phyloP scores from a whole-genome alignment of 768 basidiomycete species.

The Omphalotus guepiniiformis region DNA sequence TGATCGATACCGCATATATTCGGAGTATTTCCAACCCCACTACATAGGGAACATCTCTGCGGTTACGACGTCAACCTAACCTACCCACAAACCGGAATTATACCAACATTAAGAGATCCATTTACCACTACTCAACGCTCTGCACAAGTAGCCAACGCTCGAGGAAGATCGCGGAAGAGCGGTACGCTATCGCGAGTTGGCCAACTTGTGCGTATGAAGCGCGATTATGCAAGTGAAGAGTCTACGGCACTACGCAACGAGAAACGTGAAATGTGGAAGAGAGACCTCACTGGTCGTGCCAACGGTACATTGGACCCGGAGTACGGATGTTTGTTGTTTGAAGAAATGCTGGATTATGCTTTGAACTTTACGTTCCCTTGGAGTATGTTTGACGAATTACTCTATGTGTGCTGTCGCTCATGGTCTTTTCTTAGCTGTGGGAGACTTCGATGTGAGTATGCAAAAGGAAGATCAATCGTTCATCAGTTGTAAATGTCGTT shows the following conservation, averaged over 20 bases:
- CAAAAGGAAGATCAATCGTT: background rate
- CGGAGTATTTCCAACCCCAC: constrained; percentile 5
- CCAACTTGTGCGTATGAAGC: too few species aligned
- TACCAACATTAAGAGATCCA: constrained; percentile 49
- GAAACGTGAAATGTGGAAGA: constrained; percentile 32
- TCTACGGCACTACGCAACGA: constrained; percentile 19
- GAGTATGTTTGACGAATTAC: constrained; percentile 24
- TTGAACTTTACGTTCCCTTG: constrained; percentile 48
- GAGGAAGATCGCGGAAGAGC: too few species aligned
- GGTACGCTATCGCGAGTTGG: too few species aligned
- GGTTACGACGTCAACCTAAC: constrained; percentile 63
- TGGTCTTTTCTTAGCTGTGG: constrained; percentile 15
- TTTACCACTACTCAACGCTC: background rate
- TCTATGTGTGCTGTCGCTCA: background rate
- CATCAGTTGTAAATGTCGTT: background rate
- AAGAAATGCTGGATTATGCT: constrained; percentile 51
- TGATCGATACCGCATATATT: background rate
- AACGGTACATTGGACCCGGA: constrained; percentile 42
- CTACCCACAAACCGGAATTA: constrained; percentile 56
- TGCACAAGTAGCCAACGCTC: too few species aligned
- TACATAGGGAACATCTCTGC: constrained; percentile 52
- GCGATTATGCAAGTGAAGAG: too few species aligned
- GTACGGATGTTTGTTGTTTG: constrained; percentile 44
- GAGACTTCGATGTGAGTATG: constrained; percentile 37
- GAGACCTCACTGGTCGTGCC: constrained; percentile 41